These are phyloP conservation scores for Capsella bursapastoris DNA, from an alignment of 345 rosid species.

Conservation along the genomic window DNA sequence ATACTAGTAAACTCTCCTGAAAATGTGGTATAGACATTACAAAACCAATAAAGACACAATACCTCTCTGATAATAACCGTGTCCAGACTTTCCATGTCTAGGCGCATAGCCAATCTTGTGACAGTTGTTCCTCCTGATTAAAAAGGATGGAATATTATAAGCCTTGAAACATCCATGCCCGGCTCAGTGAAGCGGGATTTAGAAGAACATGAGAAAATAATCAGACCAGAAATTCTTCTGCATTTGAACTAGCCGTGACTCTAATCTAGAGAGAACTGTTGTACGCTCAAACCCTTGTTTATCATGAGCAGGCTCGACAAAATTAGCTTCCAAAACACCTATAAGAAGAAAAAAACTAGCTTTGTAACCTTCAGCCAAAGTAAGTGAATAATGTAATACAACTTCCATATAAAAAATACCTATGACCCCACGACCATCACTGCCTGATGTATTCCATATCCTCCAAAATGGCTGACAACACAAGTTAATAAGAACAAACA, in stretches of 20 bases:
- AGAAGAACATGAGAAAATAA: slow-evolving; percentile 13
- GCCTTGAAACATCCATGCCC: slow-evolving; percentile 21
- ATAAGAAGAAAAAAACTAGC: slow-evolving; percentile 35
- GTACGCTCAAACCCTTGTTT: slow-evolving; percentile 97
- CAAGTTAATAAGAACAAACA: slow-evolving; percentile 17
- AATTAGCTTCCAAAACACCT: slow-evolving; percentile 96
- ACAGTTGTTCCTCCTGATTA: slow-evolving; percentile 60
- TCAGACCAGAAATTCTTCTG: slow-evolving; percentile 85
- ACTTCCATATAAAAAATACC: slow-evolving; percentile 50
- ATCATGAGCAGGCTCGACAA: slow-evolving; percentile 96
- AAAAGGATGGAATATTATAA: slow-evolving; percentile 33
- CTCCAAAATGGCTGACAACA: slow-evolving; percentile 93
- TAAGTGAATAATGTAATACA: slow-evolving; percentile 1
- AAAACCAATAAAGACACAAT: slow-evolving; percentile 2
- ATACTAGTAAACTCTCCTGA: background rate
- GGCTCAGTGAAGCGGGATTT: slow-evolving; percentile 5
- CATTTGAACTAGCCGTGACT: slow-evolving; percentile 74
- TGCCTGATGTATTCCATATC: slow-evolving; percentile 91
- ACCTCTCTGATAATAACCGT: slow-evolving; percentile 57
- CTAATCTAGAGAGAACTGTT: slow-evolving; percentile 86
- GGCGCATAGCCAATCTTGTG: slow-evolving; percentile 87
- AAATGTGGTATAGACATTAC: slow-evolving; percentile 15
- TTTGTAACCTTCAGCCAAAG: slow-evolving; percentile 21
- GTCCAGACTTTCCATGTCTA: slow-evolving; percentile 46
- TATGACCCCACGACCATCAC: slow-evolving; percentile 95